phyloP scores from a whole-genome alignment of 2,329 filamentous ascomycete genomes.

The Exophiala oligosperma region DNA sequence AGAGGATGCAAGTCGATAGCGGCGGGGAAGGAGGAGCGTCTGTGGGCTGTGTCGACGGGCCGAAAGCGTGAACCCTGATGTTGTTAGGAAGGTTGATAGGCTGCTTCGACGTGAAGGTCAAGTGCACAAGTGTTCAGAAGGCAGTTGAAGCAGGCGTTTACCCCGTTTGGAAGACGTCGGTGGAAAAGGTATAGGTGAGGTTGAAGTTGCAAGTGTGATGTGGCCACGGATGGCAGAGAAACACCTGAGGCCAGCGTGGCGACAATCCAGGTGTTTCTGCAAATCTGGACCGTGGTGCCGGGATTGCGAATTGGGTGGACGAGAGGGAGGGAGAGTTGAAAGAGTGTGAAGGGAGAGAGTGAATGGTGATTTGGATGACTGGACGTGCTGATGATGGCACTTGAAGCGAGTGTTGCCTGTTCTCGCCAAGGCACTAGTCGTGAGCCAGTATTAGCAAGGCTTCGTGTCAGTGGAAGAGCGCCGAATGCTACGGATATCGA shows the following conservation, averaged over 20 bases:
- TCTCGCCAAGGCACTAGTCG: conserved; percentile 8
- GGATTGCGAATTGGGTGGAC: conserved; percentile 6
- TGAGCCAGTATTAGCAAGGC: background rate
- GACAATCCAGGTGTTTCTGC: conserved; percentile 7
- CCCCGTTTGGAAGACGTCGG: background rate
- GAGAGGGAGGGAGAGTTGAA: conserved; percentile 5
- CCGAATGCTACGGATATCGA: background rate
- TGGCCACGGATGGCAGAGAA: conserved; percentile 4
- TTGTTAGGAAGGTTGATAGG: background rate
- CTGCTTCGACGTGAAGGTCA: background rate
- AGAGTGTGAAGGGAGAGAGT: conserved; percentile 6
- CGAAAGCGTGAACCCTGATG: background rate
- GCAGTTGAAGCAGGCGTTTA: conserved; percentile 7
- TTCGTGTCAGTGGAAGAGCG: background rate
- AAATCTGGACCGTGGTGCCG: conserved; percentile 1
- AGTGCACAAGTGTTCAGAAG: conserved; percentile 18
- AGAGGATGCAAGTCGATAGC: background rate
- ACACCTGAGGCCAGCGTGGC: conserved; percentile 27
- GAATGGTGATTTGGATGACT: conserved; percentile 3
- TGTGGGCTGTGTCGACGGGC: conserved; percentile 3
- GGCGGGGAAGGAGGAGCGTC: conserved; percentile 2
- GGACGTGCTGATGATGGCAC: conserved; percentile 18
- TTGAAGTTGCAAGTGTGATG: conserved; percentile 5
- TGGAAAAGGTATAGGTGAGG: conserved; percentile 3
- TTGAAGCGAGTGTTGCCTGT: conserved; percentile 16